Evolutionary conservation across 805 yeast genomes (phyloP), one percentile per base, ranked within the genome.

Genomic region (Yarrowia sp.): DNA sequence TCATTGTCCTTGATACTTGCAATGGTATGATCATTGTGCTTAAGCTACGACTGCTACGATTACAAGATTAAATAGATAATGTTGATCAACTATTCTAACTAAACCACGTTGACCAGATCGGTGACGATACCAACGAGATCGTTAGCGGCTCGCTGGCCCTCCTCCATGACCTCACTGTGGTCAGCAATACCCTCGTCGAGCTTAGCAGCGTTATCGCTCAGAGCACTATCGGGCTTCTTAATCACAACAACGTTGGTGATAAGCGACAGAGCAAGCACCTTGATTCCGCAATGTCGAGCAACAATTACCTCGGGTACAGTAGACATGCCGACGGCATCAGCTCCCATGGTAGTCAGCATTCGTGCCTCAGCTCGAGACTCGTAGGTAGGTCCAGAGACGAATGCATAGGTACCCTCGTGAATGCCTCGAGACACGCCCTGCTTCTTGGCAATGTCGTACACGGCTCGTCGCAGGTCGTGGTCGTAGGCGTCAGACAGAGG

Each of bases 301-400:
- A 91, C 88, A 67, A 91, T 85, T 1, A 91, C 96, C 76, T 93
- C 99, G 0, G 99, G 98, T 35, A 93, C 98, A 0, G 98, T 95
- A 65, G 96, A 89, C 99, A 93, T 93, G 4, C 98, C 98, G 1
- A 92, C 98, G 0, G 95, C 89, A 75, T 93, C 98, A 61, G 90
- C 97, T 10, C 98, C 98, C 30, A 88, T 68, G 6, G 77, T 69
- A 66, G 85, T 75, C 52, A 93, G 78, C 80, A 87, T 80, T 65
- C 96, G 81, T n/a, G 88, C 88, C 77, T 93, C 99, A 0, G 98
- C 97, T 70, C 97, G 81, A 2, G 90, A 83, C 78, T 93, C 99
- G 75, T 88, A 93, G 1, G 97, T 90, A 4, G 99, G 98, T 0
- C 99, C 99, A 6, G 96, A 83, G 8, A 87, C 96, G 75, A 83